A percentile compares a stretch with the other conserved stretches of the same genome.
These are phyloP conservation scores for Penstemon eatonii DNA, from an alignment of 257 asterid genomes.

Conservation along the genomic window DNA sequence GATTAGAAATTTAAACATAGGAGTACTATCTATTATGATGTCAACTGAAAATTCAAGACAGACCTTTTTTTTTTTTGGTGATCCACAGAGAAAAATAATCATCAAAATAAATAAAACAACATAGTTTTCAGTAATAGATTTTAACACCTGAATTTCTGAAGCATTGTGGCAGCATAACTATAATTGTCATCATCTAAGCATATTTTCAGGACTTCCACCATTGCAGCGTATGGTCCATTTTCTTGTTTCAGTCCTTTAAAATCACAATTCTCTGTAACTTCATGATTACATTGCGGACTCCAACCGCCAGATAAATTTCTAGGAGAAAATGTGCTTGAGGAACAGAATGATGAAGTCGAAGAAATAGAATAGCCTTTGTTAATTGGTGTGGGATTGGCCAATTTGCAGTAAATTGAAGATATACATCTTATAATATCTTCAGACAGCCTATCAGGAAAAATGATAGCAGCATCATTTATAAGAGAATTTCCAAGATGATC, in stretches of 20 bases:
- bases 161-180: conserved; percentile 69
- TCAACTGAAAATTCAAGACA: not conserved
- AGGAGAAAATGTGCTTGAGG: conserved; percentile 82
- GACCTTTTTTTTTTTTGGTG: not conserved
- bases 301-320: conserved; percentile 70
- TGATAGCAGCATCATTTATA: conserved; percentile 42
- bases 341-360: conserved; percentile 69
- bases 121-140: not conserved
- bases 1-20: not conserved
- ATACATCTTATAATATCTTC: conserved; percentile 75
- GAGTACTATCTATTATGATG: not conserved
- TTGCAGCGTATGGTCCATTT: conserved; percentile 43
- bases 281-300: conserved; percentile 73
- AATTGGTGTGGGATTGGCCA: conserved; percentile 45
- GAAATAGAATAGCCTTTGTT: conserved; percentile 61
- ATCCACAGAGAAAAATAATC: not conserved
- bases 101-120: not conserved
- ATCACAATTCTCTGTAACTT: conserved; percentile 36
- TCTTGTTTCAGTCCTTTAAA: conserved; percentile 51
- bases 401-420: conserved; percentile 77
- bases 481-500: conserved; percentile 67
- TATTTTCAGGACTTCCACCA: conserved; percentile 57
- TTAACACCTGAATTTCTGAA: conserved; percentile 74
- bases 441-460: conserved; percentile 66
- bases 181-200: conserved; percentile 67